These are phyloP conservation scores for Cucurbita moschata DNA, from an alignment of 306 rosid species.

Conservation along the genomic window DNA sequence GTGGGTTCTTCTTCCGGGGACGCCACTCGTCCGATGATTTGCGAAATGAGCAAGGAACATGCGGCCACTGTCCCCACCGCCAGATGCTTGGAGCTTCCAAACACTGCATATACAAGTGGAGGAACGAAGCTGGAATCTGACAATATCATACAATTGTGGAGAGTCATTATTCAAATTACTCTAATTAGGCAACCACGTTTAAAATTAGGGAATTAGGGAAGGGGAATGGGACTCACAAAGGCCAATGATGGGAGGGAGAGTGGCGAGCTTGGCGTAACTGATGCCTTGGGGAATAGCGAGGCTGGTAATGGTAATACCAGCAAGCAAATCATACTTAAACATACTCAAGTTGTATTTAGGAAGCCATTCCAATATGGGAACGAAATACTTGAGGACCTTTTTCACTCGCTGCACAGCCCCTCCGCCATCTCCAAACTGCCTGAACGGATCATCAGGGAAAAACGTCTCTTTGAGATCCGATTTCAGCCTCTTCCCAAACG, in stretches of 20 bases:
- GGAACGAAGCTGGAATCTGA: constrained; percentile 72
- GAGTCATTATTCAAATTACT: too few species aligned
- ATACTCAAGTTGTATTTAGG: constrained; percentile 27
- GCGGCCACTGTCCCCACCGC: constrained; percentile 88
- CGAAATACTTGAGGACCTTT: constrained; percentile 36
- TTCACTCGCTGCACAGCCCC: neutral
- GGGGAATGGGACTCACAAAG: constrained; percentile 33
- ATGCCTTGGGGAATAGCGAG: constrained; percentile 97
- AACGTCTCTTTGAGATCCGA: constrained; percentile 17
- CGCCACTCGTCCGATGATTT: constrained; percentile 25
- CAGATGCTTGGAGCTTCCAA: constrained; percentile 73
- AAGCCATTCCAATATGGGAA: constrained; percentile 63
- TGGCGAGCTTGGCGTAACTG: constrained; percentile 67
- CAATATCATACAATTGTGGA: too few species aligned
- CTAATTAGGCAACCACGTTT: too few species aligned
- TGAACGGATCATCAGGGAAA: constrained; percentile 40
- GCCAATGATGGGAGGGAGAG: constrained; percentile 59
- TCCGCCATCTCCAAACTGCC: constrained; percentile 20
- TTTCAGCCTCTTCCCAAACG: constrained; percentile 19
- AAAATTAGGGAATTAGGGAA: too few species aligned
- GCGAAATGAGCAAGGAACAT: constrained; percentile 42
- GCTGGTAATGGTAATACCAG: constrained; percentile 72
- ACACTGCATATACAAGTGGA: constrained; percentile 50
- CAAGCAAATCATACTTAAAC: constrained; percentile 41
- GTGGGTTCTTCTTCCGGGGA: constrained; percentile 15